Conservation (phyloP, 1,139 yeast species). For the Lodderomyces pseudojiufengensis region DNA sequence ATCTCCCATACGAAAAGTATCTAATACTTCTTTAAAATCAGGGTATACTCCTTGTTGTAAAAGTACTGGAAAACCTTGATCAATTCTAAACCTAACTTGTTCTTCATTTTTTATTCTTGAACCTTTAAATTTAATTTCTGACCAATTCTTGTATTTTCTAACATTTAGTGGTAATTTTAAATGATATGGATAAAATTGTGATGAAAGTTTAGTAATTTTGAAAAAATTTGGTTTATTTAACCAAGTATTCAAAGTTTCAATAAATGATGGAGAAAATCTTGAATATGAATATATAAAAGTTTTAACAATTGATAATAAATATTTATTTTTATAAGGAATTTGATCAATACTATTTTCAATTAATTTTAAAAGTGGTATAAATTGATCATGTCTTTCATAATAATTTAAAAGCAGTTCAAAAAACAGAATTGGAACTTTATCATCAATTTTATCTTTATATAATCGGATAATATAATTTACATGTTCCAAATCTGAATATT, state of each 20-base stretch:
- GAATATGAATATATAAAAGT: constrained; percentile 36
- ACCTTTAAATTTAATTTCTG: constrained; percentile 6
- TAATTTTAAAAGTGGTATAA: constrained; percentile 13
- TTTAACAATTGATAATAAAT: constrained; percentile 24
- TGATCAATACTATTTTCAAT: constrained; percentile 11
- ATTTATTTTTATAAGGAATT: constrained; percentile 18
- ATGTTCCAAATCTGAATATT: constrained; percentile 19
- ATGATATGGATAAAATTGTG: constrained; percentile 31
- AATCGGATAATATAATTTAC: constrained; percentile 23
- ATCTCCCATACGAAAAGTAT: constrained; percentile 22
- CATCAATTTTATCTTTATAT: constrained; percentile 6
- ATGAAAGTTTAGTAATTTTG: constrained; percentile 22
- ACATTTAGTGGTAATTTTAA: constrained; percentile 16
- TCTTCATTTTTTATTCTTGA: constrained; percentile 6
- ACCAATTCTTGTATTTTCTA: constrained; percentile 16
- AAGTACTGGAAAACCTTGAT: constrained; percentile 33
- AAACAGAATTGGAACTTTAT: constrained; percentile 10
- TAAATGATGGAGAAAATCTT: constrained; percentile 26
- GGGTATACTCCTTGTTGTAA: constrained; percentile 36
- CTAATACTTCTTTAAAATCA: constrained; percentile 27
- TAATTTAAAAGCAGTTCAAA: constrained; percentile 17
- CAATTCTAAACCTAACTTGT: constrained; percentile 33
- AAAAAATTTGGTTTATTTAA: constrained; percentile 16
- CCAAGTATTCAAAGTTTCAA: constrained; percentile 23
- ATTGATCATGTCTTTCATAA: constrained; percentile 10